These are phyloP conservation scores for Apiospora phragmitis DNA, from an alignment of 2,329 filamentous ascomycete species.

Conservation along the genomic window DNA sequence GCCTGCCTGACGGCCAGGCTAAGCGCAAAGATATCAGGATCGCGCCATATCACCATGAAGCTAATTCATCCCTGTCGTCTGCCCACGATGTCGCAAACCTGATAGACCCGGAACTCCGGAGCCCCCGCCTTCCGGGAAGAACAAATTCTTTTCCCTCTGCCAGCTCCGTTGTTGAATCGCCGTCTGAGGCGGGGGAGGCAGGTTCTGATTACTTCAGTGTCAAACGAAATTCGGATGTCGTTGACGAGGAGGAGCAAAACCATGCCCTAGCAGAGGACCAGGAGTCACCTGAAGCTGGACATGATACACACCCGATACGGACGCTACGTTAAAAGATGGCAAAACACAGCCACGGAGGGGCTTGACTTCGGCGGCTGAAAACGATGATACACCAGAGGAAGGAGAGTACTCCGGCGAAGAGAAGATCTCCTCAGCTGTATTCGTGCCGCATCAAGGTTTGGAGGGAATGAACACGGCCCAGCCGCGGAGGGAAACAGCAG, in stretches of 20 bases:
- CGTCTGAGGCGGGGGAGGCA: background rate
- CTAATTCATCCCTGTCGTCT: background rate
- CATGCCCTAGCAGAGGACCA: background rate
- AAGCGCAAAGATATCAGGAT: constrained; percentile 51
- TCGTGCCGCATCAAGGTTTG: constrained; percentile 71
- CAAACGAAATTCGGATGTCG: background rate
- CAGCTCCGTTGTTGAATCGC: constrained; percentile 1
- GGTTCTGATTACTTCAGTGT: constrained; percentile 3
- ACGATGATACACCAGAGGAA: constrained; percentile 44
- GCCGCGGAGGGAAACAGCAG: constrained; percentile 26
- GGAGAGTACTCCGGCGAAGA: constrained; percentile 72
- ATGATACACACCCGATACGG: background rate
- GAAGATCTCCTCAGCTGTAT: constrained; percentile 84
- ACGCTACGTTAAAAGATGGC: background rate
- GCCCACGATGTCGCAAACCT: background rate
- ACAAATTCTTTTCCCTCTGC: background rate
- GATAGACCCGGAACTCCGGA: background rate
- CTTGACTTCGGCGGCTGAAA: constrained; percentile 25
- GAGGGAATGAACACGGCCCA: constrained; percentile 44
- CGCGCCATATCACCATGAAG: background rate
- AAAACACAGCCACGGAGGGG: background rate
- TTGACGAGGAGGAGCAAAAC: background rate
- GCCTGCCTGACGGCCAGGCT: constrained; percentile 58
- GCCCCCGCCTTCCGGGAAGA: background rate
- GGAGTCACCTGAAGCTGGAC: background rate